Conservation (phyloP, 2,329 filamentous ascomycete species). For the Hymenoscyphus salicellus region DNA sequence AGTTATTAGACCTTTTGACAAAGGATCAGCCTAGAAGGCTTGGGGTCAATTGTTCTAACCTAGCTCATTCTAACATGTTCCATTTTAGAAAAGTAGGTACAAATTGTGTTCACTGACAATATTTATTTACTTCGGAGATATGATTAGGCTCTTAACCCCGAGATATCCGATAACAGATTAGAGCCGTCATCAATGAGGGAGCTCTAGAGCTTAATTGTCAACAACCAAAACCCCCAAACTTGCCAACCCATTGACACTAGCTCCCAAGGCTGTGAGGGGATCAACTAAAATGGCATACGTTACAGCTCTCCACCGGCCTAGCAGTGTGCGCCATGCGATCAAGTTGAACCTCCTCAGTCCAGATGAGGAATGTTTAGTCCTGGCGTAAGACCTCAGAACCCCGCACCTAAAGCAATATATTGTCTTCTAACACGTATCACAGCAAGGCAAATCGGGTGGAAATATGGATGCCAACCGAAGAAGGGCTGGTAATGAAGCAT, state of each 20-base stretch:
- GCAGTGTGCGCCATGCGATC: constrained; percentile 85
- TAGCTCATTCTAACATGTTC: no score
- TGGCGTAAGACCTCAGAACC: constrained; percentile 64
- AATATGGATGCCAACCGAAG: constrained; percentile 68
- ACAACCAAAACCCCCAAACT: background rate
- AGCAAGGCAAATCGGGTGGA: constrained; percentile 85
- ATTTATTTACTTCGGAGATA: background rate
- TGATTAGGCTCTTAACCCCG: background rate
- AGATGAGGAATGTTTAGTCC: constrained; percentile 76
- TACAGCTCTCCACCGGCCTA: constrained; percentile 87
- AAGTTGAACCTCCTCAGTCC: constrained; percentile 72
- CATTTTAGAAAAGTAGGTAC: no score
- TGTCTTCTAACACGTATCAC: constrained; percentile 17
- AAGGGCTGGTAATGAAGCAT: constrained; percentile 62
- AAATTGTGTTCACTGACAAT: background rate
- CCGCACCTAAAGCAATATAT: constrained; percentile 15
- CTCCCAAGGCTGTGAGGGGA: background rate
- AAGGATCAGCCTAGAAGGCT: no score
- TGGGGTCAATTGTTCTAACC: no score
- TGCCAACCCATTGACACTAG: background rate
- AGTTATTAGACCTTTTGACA: no score
- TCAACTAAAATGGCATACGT: constrained; percentile 76
- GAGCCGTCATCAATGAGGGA: background rate
- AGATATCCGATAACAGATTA: constrained; percentile 3
- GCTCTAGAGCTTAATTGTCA: background rate